phyloP scores from a whole-genome alignment of 139 green algal genomes.

The Chara braunii region DNA sequence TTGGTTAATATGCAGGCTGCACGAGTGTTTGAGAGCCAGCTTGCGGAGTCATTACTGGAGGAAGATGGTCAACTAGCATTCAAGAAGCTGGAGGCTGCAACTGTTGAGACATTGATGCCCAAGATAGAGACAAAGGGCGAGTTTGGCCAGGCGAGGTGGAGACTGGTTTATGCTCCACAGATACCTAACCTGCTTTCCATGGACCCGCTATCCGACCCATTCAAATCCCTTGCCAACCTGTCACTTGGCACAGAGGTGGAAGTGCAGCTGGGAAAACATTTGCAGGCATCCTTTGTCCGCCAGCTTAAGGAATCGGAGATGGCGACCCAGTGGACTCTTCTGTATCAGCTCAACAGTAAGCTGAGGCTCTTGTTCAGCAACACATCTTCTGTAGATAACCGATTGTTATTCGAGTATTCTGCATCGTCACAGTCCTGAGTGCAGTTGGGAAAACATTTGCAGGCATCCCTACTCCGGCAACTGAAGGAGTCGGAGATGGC shows the following conservation, averaged over 20 bases:
- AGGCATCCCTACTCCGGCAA: constrained; percentile 71
- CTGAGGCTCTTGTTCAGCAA: constrained; percentile 76
- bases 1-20: constrained; percentile 75
- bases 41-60: constrained; percentile 75
- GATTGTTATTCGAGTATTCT: constrained; percentile 77
- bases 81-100: constrained; percentile 70
- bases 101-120: constrained; percentile 79
- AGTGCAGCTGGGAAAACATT: constrained; percentile 58
- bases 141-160: constrained; percentile 76
- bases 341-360: constrained; percentile 67
- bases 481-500: constrained; percentile 60
- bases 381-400: constrained; percentile 52
- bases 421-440: no score
- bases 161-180: constrained; percentile 73
- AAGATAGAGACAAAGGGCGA: constrained; percentile 87
- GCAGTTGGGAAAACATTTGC: no score
- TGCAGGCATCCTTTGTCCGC: constrained; percentile 66
- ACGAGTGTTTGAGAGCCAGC: constrained; percentile 82
- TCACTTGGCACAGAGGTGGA: constrained; percentile 84
- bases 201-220: constrained; percentile 51
- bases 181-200: constrained; percentile 66
- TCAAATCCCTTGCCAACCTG: constrained; percentile 46
- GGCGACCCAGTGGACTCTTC: constrained; percentile 72
- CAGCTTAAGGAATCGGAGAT: constrained; percentile 66
- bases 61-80: constrained; percentile 90